These are phyloP conservation scores for Penicillium odoratum DNA, from an alignment of 495 filamentous ascomycete species.

Conservation along the genomic window DNA sequence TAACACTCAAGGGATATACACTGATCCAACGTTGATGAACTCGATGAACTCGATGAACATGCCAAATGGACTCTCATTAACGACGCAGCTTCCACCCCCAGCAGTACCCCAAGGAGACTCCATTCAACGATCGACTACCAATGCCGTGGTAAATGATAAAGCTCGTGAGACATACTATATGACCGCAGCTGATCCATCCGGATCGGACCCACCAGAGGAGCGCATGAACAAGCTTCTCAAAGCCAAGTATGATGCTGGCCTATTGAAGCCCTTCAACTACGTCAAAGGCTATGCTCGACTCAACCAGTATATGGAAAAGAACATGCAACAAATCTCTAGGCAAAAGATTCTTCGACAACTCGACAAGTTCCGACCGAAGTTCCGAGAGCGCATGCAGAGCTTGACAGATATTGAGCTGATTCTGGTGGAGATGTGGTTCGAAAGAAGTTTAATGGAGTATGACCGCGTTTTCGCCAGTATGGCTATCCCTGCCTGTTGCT, in stretches of 20 bases:
- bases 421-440: conserved; percentile 98
- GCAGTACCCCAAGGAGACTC: conserved; percentile 50
- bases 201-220: conserved; percentile 87
- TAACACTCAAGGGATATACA: conserved; percentile 52
- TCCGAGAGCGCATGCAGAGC: conserved; percentile 88
- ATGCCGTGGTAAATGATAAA: conserved; percentile 69
- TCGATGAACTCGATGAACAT: conserved; percentile 44
- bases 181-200: conserved; percentile 91
- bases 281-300: conserved; percentile 91
- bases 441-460: conserved; percentile 90
- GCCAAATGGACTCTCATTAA: conserved; percentile 34
- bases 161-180: conserved; percentile 90
- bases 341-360: conserved; percentile 87
- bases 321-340: conserved; percentile 75
- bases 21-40: conserved; percentile 55
- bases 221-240: conserved; percentile 92
- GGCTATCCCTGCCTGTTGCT: conserved; percentile 97
- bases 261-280: conserved; percentile 97
- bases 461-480: conserved; percentile 98
- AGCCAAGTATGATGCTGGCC: conserved; percentile 92
- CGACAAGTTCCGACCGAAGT: conserved; percentile 90
- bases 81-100: conserved; percentile 35
- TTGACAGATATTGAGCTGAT: conserved; percentile 91
- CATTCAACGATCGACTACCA: conserved; percentile 57
- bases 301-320: conserved; percentile 83